Evolutionary conservation across 441 rosid species (phyloP).

Genomic region (Capsella rubella): DNA sequence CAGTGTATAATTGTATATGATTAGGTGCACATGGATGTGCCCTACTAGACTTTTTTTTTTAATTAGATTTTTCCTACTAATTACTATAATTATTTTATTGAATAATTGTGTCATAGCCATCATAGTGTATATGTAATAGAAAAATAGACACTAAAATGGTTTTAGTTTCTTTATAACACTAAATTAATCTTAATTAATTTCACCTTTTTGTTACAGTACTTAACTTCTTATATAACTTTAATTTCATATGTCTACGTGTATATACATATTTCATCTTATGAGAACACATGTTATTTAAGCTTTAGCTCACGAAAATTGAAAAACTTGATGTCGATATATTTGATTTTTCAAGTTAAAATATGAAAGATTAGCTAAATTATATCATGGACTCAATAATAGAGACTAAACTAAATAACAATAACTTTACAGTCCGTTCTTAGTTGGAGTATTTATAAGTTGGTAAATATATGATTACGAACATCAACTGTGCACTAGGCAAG

Average conservation of each 20-base stretch:
- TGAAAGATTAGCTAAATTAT: not conserved
- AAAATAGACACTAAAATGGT: too few relatives aligned
- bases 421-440: not conserved
- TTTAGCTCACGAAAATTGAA: not conserved
- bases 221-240: not conserved
- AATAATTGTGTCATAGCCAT: too few relatives aligned
- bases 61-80: too few relatives aligned
- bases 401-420: not conserved
- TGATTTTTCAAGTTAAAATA: not conserved
- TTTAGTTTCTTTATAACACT: not conserved
- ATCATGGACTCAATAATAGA: slow-evolving; percentile 12
- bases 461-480: not conserved
- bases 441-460: not conserved
- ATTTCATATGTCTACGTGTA: not conserved
- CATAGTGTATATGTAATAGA: too few relatives aligned
- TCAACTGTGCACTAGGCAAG: not conserved
- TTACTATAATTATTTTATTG: too few relatives aligned
- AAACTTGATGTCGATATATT: not conserved
- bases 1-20: too few relatives aligned
- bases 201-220: not conserved
- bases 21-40: too few relatives aligned
- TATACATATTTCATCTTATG: not conserved
- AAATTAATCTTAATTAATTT: not conserved
- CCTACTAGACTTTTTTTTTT: too few relatives aligned
- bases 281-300: not conserved